A percentile compares a stretch with the other conserved stretches of the same genome.
These are phyloP conservation scores for Trichoderma sp. DNA, from an alignment of 2,329 filamentous ascomycete genomes.

Conservation along the genomic window DNA sequence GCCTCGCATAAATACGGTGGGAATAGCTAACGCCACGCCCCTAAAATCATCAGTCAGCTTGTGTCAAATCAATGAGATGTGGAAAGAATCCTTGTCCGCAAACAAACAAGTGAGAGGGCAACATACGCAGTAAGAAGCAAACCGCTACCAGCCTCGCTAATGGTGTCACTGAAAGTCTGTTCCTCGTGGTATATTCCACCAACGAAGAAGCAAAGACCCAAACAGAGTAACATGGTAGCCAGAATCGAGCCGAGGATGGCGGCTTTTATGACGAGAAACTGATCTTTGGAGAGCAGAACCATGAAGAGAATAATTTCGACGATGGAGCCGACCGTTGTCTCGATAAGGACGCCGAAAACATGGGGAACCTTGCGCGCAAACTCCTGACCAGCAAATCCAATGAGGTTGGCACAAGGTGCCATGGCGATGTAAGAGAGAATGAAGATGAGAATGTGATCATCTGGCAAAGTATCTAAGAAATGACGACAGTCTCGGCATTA, in stretches of 20 bases:
- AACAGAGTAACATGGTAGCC: slow-evolving; percentile 77
- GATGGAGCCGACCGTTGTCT: slow-evolving; percentile 59
- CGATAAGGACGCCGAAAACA: slow-evolving; percentile 55
- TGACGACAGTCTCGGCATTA: slow-evolving; percentile 27
- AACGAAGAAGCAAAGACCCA: slow-evolving; percentile 78
- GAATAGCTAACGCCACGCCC: slow-evolving; percentile 4
- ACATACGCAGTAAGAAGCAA: slow-evolving; percentile 20
- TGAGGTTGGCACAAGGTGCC: slow-evolving; percentile 50
- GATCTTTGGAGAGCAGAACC: slow-evolving; percentile 60
- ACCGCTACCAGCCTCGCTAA: slow-evolving; percentile 75
- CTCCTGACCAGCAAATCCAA: slow-evolving; percentile 49
- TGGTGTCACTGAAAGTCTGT: slow-evolving; percentile 70
- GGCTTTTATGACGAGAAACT: slow-evolving; percentile 74
- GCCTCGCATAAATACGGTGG: slow-evolving; percentile 4
- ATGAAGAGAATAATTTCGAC: slow-evolving; percentile 86
- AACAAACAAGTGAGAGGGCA: background rate
- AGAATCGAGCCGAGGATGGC: slow-evolving; percentile 83
- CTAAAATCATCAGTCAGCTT: background rate
- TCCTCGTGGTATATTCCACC: slow-evolving; percentile 70
- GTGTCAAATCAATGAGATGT: background rate
- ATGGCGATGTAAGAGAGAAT: slow-evolving; percentile 50
- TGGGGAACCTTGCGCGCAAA: slow-evolving; percentile 66
- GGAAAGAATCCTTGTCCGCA: background rate
- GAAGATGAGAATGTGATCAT: slow-evolving; percentile 45
- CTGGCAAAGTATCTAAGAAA: slow-evolving; percentile 23